Evolutionary conservation across 1,139 yeast species (phyloP).

Genomic region (Magnusiomyces paraingens): DNA sequence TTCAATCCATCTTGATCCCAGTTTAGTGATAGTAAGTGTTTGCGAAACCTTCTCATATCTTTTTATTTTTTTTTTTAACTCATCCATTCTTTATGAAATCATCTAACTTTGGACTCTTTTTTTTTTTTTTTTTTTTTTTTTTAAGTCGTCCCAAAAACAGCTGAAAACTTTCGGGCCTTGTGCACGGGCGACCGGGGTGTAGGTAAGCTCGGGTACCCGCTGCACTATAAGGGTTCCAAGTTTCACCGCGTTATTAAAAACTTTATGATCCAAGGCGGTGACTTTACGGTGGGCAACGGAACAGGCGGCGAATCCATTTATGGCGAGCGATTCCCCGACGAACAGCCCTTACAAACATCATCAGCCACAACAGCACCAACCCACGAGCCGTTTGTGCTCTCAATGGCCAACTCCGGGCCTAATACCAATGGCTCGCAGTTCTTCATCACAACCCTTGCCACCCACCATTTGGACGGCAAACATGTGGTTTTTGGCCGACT

Average conservation of each 20-base stretch:
- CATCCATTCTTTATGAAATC: too few species aligned
- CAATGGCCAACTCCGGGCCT: slow-evolving; percentile 97
- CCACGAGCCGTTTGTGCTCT: slow-evolving; percentile 66
- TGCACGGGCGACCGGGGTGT: slow-evolving; percentile 86
- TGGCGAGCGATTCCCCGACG: slow-evolving; percentile 94
- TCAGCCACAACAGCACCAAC: too few species aligned
- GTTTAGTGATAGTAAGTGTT: too few species aligned
- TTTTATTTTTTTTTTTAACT: too few species aligned
- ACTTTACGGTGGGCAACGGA: slow-evolving; percentile 82
- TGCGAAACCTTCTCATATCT: too few species aligned
- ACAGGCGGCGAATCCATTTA: slow-evolving; percentile 94
- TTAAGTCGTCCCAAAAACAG: slow-evolving; percentile 75
- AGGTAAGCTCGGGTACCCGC: slow-evolving; percentile 56
- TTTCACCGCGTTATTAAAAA: slow-evolving; percentile 87
- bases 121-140: too few species aligned
- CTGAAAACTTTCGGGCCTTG: slow-evolving; percentile 84
- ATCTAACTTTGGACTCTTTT: too few species aligned
- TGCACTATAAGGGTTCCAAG: slow-evolving; percentile 67
- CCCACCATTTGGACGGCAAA: slow-evolving; percentile 84
- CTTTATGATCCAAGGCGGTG: slow-evolving; percentile 58
- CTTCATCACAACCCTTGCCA: slow-evolving; percentile 71
- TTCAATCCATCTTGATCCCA: too few species aligned
- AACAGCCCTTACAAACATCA: slow-evolving; percentile 27
- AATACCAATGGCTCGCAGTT: slow-evolving; percentile 94
- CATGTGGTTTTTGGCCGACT: slow-evolving; percentile 95